Evolutionary conservation across 78 protist genomes (phyloP).

Genomic region (Dictyostelium firmibasis): DNA sequence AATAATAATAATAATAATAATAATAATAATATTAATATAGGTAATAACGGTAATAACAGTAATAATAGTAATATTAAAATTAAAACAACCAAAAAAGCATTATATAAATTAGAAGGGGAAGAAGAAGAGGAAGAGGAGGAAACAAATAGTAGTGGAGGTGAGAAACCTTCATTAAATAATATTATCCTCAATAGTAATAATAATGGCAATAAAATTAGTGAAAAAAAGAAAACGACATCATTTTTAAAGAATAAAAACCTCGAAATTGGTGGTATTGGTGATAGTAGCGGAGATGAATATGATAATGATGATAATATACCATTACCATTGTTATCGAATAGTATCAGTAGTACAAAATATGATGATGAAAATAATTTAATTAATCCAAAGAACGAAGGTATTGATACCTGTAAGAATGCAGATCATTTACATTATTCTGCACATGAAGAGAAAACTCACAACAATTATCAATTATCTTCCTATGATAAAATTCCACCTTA

Average conservation of each 20-base stretch:
- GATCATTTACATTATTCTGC: background rate
- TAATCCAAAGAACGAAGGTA: background rate
- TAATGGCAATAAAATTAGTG: background rate
- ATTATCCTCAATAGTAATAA: background rate
- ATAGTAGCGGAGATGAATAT: background rate
- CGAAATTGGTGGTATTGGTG: background rate
- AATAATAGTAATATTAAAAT: background rate
- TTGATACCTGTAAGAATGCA: background rate
- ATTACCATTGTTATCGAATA: background rate
- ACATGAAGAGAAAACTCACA: conserved; percentile 14
- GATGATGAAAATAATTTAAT: background rate
- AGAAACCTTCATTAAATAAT: background rate
- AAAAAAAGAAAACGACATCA: background rate
- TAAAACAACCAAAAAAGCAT: background rate
- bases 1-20: background rate
- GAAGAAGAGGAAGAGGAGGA: background rate
- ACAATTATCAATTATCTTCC: background rate
- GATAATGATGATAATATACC: background rate
- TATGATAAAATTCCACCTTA: conserved; percentile 40
- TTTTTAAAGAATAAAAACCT: background rate
- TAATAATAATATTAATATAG: background rate
- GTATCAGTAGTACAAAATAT: background rate
- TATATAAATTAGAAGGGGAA: background rate
- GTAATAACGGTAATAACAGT: background rate
- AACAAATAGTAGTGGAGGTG: conserved; percentile 5